A percentile compares a stretch with the other conserved stretches of the same genome.
These are phyloP conservation scores for Urtica urens DNA, from an alignment of 306 rosid species.

Conservation along the genomic window DNA sequence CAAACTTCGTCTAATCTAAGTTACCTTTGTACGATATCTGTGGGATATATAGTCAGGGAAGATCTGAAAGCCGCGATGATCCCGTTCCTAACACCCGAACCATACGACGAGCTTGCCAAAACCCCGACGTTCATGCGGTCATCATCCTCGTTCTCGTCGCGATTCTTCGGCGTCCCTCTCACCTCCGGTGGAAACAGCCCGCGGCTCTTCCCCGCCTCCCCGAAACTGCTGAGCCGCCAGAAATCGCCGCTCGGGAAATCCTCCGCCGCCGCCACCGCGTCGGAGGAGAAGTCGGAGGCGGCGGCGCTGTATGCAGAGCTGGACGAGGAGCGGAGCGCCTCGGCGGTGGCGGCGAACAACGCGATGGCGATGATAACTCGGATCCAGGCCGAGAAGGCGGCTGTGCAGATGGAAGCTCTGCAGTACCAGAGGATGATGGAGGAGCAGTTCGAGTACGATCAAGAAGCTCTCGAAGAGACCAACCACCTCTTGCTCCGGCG, in stretches of 20 bases:
- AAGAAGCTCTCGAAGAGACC: conserved; percentile 65
- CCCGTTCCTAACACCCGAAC: conserved; percentile 33
- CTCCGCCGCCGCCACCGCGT: conserved; percentile 35
- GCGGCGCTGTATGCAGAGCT: conserved; percentile 83
- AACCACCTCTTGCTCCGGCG: conserved; percentile 53
- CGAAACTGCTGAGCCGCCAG: too few relatives aligned
- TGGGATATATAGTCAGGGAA: conserved; percentile 55
- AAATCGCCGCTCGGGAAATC: conserved; percentile 47
- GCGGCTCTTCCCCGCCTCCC: conserved; percentile 34
- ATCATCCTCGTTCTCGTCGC: too few relatives aligned
- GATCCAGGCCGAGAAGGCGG: conserved; percentile 84
- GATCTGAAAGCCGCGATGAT: conserved; percentile 31
- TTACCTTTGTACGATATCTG: too few relatives aligned
- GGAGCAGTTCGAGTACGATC: conserved; percentile 91
- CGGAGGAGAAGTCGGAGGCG: conserved; percentile 33
- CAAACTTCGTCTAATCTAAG: too few relatives aligned
- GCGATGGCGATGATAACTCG: conserved; percentile 99
- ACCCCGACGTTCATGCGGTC: conserved; percentile 37
- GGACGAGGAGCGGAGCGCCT: conserved; percentile 92
- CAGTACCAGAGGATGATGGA: conserved; percentile 99
- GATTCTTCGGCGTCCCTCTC: conserved; percentile 67
- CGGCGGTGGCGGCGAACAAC: conserved; percentile 85
- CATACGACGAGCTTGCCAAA: conserved; percentile 30
- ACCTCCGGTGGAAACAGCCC: conserved; percentile 62
- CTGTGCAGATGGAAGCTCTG: conserved; percentile 91